A percentile compares a stretch with the other conserved stretches of the same genome.
Conservation (phyloP, 1,284 basidiomycete genomes). For the Ustilago tritici region DNA sequence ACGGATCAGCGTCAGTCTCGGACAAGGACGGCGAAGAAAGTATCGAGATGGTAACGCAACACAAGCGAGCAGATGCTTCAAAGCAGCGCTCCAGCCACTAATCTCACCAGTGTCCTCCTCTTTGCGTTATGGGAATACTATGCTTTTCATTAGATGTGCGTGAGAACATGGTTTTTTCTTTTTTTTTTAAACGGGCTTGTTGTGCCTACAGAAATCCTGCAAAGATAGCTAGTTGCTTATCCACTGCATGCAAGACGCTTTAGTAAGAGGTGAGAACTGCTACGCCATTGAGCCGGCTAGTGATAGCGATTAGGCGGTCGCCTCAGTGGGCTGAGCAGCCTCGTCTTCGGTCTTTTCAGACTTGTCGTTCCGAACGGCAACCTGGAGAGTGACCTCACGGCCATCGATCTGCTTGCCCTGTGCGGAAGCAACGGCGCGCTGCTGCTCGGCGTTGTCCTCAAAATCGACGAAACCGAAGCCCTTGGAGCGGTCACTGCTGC, state of each 20-base stretch:
- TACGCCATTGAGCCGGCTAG: background rate
- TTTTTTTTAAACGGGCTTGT: background rate
- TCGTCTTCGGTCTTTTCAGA: conserved; percentile 12
- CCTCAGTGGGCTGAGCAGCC: conserved; percentile 17
- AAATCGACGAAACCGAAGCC: conserved; percentile 66
- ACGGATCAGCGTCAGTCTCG: conserved; percentile 3
- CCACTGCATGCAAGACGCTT: background rate
- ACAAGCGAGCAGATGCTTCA: background rate
- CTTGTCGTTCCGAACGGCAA: conserved; percentile 53
- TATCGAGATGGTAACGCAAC: conserved; percentile 22
- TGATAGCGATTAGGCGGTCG: background rate
- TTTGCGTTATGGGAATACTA: conserved; percentile 9
- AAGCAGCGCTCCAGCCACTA: background rate
- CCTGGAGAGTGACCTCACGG: conserved; percentile 53
- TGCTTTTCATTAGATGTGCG: conserved; percentile 12
- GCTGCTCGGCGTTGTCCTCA: conserved; percentile 54
- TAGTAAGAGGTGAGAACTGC: background rate
- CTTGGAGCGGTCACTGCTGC: conserved; percentile 53
- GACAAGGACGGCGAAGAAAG: conserved; percentile 14
- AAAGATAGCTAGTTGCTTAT: background rate
- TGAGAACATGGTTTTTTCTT: background rate
- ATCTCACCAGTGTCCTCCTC: background rate
- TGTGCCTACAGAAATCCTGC: conserved; percentile 1
- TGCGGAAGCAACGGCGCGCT: conserved; percentile 52
- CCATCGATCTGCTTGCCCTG: conserved; percentile 58